Base-by-base conservation (phyloP, 2,329 filamentous ascomycete genomes). In the Salinomyces thailandicus region DNA sequence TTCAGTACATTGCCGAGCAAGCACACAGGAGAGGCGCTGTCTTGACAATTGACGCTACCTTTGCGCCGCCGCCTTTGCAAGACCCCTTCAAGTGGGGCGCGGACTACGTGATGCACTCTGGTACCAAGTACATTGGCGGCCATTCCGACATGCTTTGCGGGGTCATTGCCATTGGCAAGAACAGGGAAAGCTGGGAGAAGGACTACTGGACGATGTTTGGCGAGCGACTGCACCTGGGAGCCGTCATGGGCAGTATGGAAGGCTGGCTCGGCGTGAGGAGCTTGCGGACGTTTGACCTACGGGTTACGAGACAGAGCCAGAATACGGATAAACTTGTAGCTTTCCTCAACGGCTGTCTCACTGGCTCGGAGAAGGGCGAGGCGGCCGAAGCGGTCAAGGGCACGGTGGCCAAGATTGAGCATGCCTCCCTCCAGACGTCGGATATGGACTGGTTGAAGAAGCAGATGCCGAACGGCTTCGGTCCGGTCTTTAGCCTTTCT, bases 71-170 rank as follows among this genome's bases (percentile, higher is more conserved):
- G 19, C 84, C 85, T 18, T 66, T 98, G 40, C 81, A 85, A 57
- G 83, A 95, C 52, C 87, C 91, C 0, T 91, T 96, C 52, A 55
- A 60, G 18, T 80, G 73, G 58, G 89, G 85, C 31, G 85, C 81
- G 18, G 89, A 96, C 61, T 62, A 87, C 1, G 75, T 94, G 20
- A 82, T 96, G 84, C 91, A 98, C 62, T 81, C 75, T 35, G 91
- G 86, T 3, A 94, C 87, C 13, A 98, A 96, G 69, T 98, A 96
- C 62, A 76, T 98, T 48, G 91, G 91, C 14, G 91, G 91, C 0
- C 91, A 98, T 63, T 89, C 81, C 47, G 91, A 98, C 62, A 72
- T 96, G 71, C 74, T 96, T 5, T 93, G 84, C 55, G 91, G 91
- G 15, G 80, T 93, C 13, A 64, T 98, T 18, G 75, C 77, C 0